phyloP scores from a whole-genome alignment of 2,329 filamentous ascomycete genomes.

The Gremmenia infestans region DNA sequence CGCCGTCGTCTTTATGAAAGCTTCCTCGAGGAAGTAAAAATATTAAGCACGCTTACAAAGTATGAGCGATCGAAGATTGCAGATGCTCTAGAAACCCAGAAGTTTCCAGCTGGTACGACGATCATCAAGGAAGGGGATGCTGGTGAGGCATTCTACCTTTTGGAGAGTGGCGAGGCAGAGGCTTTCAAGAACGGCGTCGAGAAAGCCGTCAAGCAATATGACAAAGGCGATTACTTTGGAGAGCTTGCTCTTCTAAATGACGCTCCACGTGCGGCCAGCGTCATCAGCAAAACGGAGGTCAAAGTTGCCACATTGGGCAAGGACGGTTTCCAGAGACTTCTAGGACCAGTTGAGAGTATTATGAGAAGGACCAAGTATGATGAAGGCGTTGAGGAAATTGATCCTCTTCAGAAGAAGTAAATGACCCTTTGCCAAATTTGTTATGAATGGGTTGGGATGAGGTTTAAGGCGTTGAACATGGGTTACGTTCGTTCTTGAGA shows the following conservation, averaged over 20 bases:
- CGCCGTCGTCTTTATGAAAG: constrained; percentile 95
- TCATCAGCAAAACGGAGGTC: constrained; percentile 78
- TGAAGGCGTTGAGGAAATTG: constrained; percentile 60
- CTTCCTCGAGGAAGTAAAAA: constrained; percentile 89
- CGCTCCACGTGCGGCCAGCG: constrained; percentile 83
- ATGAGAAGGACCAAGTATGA: constrained; percentile 71
- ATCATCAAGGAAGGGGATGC: constrained; percentile 92
- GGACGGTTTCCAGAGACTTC: constrained; percentile 86
- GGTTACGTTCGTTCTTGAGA: constrained; percentile 29
- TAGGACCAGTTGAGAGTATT: constrained; percentile 90
- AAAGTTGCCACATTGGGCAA: constrained; percentile 92
- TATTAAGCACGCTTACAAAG: constrained; percentile 75
- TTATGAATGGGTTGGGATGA: constrained; percentile 6
- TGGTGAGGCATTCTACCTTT: constrained; percentile 84
- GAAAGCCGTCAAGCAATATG: constrained; percentile 72
- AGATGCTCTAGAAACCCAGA: constrained; percentile 87
- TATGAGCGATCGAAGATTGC: constrained; percentile 98
- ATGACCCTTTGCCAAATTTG: constrained; percentile 17
- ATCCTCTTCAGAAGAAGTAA: constrained; percentile 50
- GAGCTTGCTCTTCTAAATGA: constrained; percentile 93
- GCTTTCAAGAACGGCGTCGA: constrained; percentile 74
- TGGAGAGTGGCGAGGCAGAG: constrained; percentile 82
- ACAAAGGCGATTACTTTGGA: constrained; percentile 94
- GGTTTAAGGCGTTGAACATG: constrained; percentile 27
- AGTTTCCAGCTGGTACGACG: constrained; percentile 70